Conservation (phyloP, 208 protist species). For the Wallacemonas sp. region DNA sequence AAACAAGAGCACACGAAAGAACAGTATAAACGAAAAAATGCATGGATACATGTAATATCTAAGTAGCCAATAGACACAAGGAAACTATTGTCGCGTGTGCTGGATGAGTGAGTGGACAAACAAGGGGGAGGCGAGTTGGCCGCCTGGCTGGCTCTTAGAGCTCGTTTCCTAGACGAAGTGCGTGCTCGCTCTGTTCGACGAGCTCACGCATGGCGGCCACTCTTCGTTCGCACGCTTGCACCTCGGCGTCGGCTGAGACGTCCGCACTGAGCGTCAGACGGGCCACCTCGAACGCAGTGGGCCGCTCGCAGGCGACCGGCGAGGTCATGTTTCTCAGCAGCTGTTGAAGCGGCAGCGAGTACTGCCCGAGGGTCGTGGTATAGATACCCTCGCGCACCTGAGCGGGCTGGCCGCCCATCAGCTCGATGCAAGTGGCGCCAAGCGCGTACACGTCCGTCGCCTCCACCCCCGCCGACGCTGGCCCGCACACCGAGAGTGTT, state of each 20-base stretch:
- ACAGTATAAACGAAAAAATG: no score
- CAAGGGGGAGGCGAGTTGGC: no score
- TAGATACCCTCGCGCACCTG: constrained; percentile 36
- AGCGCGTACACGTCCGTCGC: constrained; percentile 85
- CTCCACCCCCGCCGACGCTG: constrained; percentile 30
- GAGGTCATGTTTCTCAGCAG: constrained; percentile 34
- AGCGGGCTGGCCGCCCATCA: constrained; percentile 50
- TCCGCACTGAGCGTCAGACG: constrained; percentile 18
- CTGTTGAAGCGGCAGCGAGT: constrained; percentile 28
- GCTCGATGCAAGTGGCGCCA: constrained; percentile 80
- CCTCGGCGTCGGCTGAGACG: not conserved
- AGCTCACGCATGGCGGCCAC: not conserved
- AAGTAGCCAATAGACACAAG: no score
- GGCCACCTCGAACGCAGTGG: constrained; percentile 33
- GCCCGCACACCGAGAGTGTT: constrained; percentile 41
- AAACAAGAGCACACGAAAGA: not conserved
- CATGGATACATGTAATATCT: no score
- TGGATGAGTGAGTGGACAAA: no score
- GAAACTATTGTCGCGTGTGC: no score
- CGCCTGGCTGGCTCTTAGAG: no score
- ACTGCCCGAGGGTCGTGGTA: constrained; percentile 18
- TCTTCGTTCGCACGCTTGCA: not conserved
- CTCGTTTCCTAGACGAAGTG: no score
- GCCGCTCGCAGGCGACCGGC: constrained; percentile 17
- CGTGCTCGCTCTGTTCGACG: constrained; percentile 3